Evolutionary conservation across 2,329 filamentous ascomycete species (phyloP), one percentile per base, ranked within the genome.

Genomic region (Talaromyces pinophilus): DNA sequence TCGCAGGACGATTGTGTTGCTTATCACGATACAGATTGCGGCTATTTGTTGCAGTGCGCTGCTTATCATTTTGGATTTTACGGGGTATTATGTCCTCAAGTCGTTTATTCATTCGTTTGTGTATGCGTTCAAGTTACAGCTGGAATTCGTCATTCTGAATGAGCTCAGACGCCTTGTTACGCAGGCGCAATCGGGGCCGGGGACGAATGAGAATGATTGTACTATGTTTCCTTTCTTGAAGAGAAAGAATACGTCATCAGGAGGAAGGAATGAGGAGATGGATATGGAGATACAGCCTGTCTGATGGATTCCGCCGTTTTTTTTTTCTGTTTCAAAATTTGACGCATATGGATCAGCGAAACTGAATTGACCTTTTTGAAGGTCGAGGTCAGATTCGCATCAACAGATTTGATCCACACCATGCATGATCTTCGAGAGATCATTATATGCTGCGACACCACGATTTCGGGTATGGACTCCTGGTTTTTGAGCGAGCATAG

Each of bases 61-160:
- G 55, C 50, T 67, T 2, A 62, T 62, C 19, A 22, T 38, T 5
- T 25, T 67, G 5, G 66, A 67, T 52, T 67, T 62, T 19, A 15
- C 30, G 42, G 59, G 59, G 0, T 67, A 67, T 48, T 67, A 64
- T 59, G 59, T 64, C 4, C 62, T 67, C 42, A 67, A 67, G 46
- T 64, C 62, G 1, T 61, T 67, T 30, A 50, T 67, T n/a, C 66
- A 67, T 15, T 67, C 66, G 28, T 67, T 67, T 59, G 62, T 65
- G 25, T 67, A 67, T 35, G 62, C 66, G 6, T 38, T 67, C n/a
- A 67, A 67, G 44, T 22, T 67, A 17, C 57, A 59, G 33, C 62
- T 67, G 15, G 66, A 67, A 25, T 67, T 67, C 52, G 66, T 65
- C 15, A 67, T 67, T 65, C 50, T 67, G 22, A 67, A 67, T 33